These are phyloP conservation scores for Ehretia macrophylla DNA, from an alignment of 257 asterid species.

Conservation along the genomic window DNA sequence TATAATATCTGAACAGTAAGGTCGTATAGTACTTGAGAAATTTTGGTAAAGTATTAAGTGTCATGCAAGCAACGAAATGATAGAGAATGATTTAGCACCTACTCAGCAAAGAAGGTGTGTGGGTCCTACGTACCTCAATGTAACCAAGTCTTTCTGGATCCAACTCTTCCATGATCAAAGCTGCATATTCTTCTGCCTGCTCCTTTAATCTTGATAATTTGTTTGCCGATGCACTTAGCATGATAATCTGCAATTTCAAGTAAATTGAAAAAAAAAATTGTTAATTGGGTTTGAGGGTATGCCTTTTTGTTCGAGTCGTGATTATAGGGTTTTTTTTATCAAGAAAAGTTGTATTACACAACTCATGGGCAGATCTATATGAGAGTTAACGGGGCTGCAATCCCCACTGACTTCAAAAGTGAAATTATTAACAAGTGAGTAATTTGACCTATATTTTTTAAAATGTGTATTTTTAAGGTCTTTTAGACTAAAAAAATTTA, in stretches of 20 bases:
- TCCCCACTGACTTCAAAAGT: too few species aligned
- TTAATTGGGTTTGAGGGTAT: too few species aligned
- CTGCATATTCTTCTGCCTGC: conserved; percentile 96
- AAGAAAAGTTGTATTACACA: too few species aligned
- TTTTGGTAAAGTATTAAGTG: not conserved
- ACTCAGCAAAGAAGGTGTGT: not conserved
- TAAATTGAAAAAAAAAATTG: not conserved
- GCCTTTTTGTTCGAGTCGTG: too few species aligned
- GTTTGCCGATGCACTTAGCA: conserved; percentile 94
- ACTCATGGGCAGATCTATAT: too few species aligned
- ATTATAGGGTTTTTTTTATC: too few species aligned
- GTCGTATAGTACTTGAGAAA: conserved; percentile 7
- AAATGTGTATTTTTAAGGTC: too few species aligned
- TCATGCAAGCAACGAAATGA: conserved; percentile 15
- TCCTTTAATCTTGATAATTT: conserved; percentile 85
- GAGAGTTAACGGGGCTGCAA: too few species aligned
- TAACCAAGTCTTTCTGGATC: conserved; percentile 97
- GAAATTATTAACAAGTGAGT: too few species aligned
- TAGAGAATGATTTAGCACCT: not conserved
- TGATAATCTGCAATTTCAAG: conserved; percentile 57
- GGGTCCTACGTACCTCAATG: conserved; percentile 50
- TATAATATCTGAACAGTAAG: not conserved
- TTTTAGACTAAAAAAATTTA: too few species aligned
- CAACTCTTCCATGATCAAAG: conserved; percentile 92
- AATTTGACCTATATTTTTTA: too few species aligned